Evolutionary conservation across 1,284 basidiomycete genomes (phyloP).

Genomic region (Wallemia mellicola): DNA sequence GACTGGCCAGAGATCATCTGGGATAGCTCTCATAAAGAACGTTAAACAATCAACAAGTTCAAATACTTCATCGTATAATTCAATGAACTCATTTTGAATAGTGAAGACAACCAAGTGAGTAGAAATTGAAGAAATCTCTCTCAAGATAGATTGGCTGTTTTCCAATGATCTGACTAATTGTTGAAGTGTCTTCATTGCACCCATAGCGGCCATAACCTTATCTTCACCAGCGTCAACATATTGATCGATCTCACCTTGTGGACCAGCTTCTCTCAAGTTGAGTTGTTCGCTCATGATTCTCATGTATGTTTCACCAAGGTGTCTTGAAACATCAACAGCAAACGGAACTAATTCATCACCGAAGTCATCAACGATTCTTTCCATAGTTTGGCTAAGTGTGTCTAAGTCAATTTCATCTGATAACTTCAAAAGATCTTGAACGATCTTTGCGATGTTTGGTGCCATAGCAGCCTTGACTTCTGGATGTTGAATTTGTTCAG

Average conservation of each 20-base stretch:
- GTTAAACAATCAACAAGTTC: constrained; percentile 60
- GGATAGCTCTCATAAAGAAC: constrained; percentile 46
- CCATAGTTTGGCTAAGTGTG: constrained; percentile 48
- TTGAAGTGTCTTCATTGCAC: constrained; percentile 18
- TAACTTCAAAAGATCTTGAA: constrained; percentile 65
- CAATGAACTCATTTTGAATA: constrained; percentile 18
- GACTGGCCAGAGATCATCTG: constrained; percentile 56
- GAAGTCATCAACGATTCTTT: constrained; percentile 59
- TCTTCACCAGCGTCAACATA: constrained; percentile 31
- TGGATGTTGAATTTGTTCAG: constrained; percentile 35
- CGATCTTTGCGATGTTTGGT: constrained; percentile 53
- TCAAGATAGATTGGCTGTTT: constrained; percentile 38
- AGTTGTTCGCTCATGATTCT: constrained; percentile 37
- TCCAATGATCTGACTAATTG: constrained; percentile 33
- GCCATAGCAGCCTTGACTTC: constrained; percentile 35
- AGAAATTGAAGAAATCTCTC: constrained; percentile 48
- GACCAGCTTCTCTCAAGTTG: constrained; percentile 20
- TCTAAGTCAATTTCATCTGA: constrained; percentile 72
- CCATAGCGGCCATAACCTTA: constrained; percentile 58
- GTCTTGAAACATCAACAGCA: constrained; percentile 44
- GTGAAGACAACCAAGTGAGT: constrained; percentile 49
- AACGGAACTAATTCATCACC: constrained; percentile 58
- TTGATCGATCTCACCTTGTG: constrained; percentile 18
- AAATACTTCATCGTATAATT: constrained; percentile 64
- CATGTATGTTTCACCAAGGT: constrained; percentile 49